Evolutionary conservation across 106 monocot genomes (phyloP), one percentile per base, ranked within the genome.

Genomic region (Allium fistulosum): DNA sequence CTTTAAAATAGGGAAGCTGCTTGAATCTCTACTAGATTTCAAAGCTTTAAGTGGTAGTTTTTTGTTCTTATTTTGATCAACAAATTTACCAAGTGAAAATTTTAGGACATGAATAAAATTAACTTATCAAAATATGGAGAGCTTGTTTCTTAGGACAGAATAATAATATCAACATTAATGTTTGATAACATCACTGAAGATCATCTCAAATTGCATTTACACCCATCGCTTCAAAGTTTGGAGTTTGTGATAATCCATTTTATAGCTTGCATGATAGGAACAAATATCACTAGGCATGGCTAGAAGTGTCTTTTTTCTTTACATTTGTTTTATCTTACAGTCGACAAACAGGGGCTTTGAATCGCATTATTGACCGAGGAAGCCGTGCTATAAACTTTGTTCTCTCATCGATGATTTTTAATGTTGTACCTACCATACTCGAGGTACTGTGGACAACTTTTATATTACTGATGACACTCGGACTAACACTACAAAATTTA

Each of bases 331-430:
- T 57, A 63, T 64, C 17, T 66, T 76, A 11, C 76, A 93, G 92
- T 73, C 92, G 92, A 51, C 85, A 93, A 83, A 93, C 92, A 61
- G 92, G 92, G 79, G 88, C 88, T 62, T 51, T 93, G 64, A 93
- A 88, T 76, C 88, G 88, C 45, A 80, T 85, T 60, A 93, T 93
- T 69, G 92, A 93, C 81, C 82, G 92, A 74, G 92, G 92, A 15
- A 93, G 85, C 65, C 88, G 92, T 67, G 92, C 88, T 26, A 93
- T 93, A 71, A 93, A 83, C 72, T 88, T 85, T 65, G 79, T 93
- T 72, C 85, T 93, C 52, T 80, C 92, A 45, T 62, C 84, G 51
- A 79, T 86, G 73, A 78, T 93, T 46, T 93, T 93, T 61, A 93
- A 88, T 77, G 83, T 88, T 63, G 85, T 88, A 26, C 92, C 92